These are phyloP conservation scores for Diaporthe capsici DNA, from an alignment of 2,329 filamentous ascomycete genomes.

Conservation along the genomic window DNA sequence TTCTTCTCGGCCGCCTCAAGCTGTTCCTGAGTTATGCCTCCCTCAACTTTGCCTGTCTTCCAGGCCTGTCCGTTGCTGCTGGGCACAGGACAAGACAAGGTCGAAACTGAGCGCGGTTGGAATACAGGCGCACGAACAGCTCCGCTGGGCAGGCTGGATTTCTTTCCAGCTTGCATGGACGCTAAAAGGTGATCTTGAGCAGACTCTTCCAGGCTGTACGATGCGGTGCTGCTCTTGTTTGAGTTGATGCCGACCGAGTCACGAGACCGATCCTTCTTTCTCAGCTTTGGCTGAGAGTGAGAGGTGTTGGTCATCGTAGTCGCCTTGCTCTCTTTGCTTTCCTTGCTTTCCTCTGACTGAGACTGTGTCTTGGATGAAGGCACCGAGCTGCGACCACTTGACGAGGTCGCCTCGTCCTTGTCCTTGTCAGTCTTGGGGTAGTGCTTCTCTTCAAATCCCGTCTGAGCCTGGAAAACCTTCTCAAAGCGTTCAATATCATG, in stretches of 20 bases:
- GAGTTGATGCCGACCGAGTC: conserved; percentile 37
- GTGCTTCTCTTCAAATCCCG: conserved; percentile 60
- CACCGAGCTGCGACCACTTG: conserved; percentile 43
- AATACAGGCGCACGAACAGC: conserved; percentile 66
- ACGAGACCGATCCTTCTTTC: conserved; percentile 42
- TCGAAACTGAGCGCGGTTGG: conserved; percentile 55
- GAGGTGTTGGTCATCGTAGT: conserved; percentile 40
- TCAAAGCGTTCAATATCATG: conserved; percentile 60
- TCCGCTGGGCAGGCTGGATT: conserved; percentile 58
- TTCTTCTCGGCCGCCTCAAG: conserved; percentile 39
- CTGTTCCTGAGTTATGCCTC: conserved; percentile 36
- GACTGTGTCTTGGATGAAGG: conserved; percentile 47
- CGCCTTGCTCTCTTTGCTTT: conserved; percentile 40
- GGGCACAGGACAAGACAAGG: conserved; percentile 40
- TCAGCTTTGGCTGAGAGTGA: conserved; percentile 36
- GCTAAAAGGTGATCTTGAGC: conserved; percentile 40
- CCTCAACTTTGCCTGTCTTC: conserved; percentile 37
- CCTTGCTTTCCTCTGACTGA: conserved; percentile 41
- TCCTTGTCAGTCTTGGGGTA: conserved; percentile 55
- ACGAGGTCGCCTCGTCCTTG: conserved; percentile 40
- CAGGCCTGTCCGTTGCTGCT: conserved; percentile 33
- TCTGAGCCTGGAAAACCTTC: conserved; percentile 58
- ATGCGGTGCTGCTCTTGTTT: conserved; percentile 43
- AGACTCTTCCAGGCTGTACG: conserved; percentile 48
- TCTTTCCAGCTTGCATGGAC: conserved; percentile 49